A percentile compares a stretch with the other conserved stretches of the same genome.
Evolutionary conservation across 306 rosid species (phyloP).

Genomic region (Dalbergia oliveri): DNA sequence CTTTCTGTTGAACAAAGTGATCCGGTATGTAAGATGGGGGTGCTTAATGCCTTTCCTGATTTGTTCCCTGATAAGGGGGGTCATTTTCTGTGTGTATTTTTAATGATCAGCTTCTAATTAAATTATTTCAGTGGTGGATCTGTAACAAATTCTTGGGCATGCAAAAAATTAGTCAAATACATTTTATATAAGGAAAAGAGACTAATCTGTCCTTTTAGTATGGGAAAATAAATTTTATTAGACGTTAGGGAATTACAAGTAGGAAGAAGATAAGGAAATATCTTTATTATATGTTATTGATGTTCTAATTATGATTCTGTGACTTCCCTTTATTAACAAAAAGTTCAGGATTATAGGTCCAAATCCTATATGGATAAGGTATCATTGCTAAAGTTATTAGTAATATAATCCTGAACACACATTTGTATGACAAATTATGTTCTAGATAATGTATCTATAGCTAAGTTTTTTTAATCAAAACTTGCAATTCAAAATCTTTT

Average conservation of each 20-base stretch:
- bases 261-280: slow-evolving; percentile 13
- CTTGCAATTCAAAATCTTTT: slow-evolving; percentile 25
- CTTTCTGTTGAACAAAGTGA: slow-evolving; percentile 68
- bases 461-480: slow-evolving; percentile 19
- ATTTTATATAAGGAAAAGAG: slow-evolving; percentile 28
- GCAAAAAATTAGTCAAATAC: slow-evolving; percentile 1
- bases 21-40: slow-evolving; percentile 61
- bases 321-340: slow-evolving; percentile 9
- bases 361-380: slow-evolving; percentile 11
- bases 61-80: slow-evolving; percentile 2
- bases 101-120: slow-evolving; percentile 27
- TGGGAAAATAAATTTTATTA: slow-evolving; percentile 20
- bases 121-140: slow-evolving; percentile 26
- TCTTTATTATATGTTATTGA: slow-evolving; percentile 4
- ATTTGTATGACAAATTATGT: not conserved
- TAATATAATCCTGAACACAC: slow-evolving; percentile 21
- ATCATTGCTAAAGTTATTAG: slow-evolving; percentile 6
- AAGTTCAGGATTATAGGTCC: not conserved
- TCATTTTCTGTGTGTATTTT: slow-evolving; percentile 24
- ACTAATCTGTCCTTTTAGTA: not conserved
- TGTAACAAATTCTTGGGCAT: slow-evolving; percentile 5
- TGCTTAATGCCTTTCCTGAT: slow-evolving; percentile 16
- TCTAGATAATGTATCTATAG: slow-evolving; percentile 10
- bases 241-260: not conserved
- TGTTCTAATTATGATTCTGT: slow-evolving; percentile 5